Evolutionary conservation across 2,329 filamentous ascomycete species (phyloP).

Genomic region (Aspergillus flavus): DNA sequence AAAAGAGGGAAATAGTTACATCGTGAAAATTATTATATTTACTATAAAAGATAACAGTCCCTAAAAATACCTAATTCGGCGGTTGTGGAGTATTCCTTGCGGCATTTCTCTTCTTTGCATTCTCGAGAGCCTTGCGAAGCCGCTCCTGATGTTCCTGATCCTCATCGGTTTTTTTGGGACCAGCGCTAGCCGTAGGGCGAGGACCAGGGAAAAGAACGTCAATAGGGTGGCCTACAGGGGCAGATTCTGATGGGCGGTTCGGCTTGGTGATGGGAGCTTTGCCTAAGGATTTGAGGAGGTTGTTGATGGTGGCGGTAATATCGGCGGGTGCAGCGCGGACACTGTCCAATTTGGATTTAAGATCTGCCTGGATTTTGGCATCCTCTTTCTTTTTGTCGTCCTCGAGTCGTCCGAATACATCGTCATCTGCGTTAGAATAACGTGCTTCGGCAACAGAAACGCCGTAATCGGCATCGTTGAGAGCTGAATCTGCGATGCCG

Average conservation of each 20-base stretch:
- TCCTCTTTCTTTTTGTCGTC: conserved; percentile 54
- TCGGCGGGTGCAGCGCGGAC: conserved; percentile 43
- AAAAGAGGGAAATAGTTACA: conserved; percentile 21
- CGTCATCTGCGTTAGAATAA: conserved; percentile 46
- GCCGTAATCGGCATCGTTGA: conserved; percentile 56
- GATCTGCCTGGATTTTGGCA: conserved; percentile 46
- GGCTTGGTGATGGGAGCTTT: conserved; percentile 29
- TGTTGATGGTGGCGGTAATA: conserved; percentile 40
- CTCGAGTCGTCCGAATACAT: conserved; percentile 46
- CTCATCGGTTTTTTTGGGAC: conserved; percentile 23
- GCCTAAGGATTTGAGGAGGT: conserved; percentile 41
- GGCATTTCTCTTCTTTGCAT: conserved; percentile 58
- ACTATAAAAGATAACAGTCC: background rate
- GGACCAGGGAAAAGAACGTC: conserved; percentile 26
- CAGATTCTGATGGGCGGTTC: conserved; percentile 12
- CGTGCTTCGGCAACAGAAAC: conserved; percentile 57
- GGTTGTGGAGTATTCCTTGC: conserved; percentile 28
- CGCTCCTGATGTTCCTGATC: conserved; percentile 51
- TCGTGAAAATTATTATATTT: conserved; percentile 17
- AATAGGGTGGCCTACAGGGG: conserved; percentile 15
- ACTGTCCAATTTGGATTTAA: conserved; percentile 44
- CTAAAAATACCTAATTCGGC: background rate
- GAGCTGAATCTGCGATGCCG: conserved; percentile 50
- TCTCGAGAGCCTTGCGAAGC: conserved; percentile 54
- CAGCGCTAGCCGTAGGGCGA: conserved; percentile 26